These are phyloP conservation scores for Piper longum DNA, from an alignment of 164 flowering plant genomes.

Conservation along the genomic window DNA sequence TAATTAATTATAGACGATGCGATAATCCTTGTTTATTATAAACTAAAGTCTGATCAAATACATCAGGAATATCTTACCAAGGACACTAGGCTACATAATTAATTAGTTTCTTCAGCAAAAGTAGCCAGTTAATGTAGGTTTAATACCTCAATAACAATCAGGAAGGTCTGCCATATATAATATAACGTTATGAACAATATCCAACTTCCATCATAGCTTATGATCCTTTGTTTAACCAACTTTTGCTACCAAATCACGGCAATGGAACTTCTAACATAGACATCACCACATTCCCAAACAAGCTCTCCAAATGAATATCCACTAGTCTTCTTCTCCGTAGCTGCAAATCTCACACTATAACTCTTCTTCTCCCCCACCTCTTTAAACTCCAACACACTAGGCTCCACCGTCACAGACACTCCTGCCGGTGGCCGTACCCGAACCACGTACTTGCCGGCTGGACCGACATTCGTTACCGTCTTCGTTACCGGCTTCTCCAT, in stretches of 20 bases:
- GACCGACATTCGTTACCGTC: conserved; percentile 65
- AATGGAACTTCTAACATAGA: conserved; percentile 50
- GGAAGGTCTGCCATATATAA: too few species aligned
- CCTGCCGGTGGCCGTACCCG: conserved; percentile 31
- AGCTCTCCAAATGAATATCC: conserved; percentile 36
- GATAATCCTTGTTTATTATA: too few species aligned
- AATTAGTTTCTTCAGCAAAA: too few species aligned
- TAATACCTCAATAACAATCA: too few species aligned
- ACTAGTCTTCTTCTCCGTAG: not conserved
- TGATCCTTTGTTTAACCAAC: too few species aligned
- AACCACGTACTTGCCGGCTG: conserved; percentile 33
- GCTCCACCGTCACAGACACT: conserved; percentile 48
- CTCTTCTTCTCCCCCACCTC: conserved; percentile 21
- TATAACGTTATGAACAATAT: too few species aligned
- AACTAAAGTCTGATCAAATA: too few species aligned
- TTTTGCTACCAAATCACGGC: conserved; percentile 36
- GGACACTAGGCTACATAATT: too few species aligned
- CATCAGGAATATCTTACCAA: too few species aligned
- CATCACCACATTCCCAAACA: conserved; percentile 26
- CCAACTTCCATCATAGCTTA: too few species aligned
- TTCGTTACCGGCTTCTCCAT: conserved; percentile 23
- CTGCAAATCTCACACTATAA: conserved; percentile 37
- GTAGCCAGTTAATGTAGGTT: too few species aligned
- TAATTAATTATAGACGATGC: too few species aligned
- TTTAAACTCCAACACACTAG: conserved; percentile 51